Percentiles rank a stretch among this genome's conserved stretches.
Conservation (phyloP, 73 alveolate genomes). For the Tetrahymena thermophila region DNA sequence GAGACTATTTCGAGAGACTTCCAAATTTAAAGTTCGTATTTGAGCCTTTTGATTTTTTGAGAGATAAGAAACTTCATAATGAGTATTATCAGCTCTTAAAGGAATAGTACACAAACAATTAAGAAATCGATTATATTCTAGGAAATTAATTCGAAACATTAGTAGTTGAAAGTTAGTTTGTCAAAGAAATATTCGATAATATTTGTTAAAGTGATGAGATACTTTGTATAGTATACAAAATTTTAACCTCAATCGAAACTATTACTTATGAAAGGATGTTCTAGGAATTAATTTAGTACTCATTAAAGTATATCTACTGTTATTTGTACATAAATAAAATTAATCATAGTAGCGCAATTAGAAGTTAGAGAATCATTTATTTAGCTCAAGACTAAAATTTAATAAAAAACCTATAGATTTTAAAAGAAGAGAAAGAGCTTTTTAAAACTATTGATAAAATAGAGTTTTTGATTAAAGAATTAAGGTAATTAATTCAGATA, state of each 20-base stretch:
- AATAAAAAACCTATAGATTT: not conserved
- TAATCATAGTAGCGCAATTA: not conserved
- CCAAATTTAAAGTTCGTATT: not conserved
- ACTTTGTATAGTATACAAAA: not conserved
- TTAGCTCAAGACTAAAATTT: not conserved
- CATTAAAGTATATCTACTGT: not conserved
- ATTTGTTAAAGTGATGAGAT: not conserved
- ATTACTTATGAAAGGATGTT: not conserved
- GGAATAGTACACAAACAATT: not conserved
- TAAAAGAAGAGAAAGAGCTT: not conserved
- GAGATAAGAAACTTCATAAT: not conserved
- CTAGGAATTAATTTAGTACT: not conserved
- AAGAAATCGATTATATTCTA: not conserved
- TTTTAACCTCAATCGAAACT: not conserved
- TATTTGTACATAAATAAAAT: not conserved
- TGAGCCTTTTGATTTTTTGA: not conserved
- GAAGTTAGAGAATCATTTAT: not conserved
- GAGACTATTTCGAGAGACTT: not conserved
- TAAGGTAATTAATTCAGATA: not conserved
- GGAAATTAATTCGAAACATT: not conserved
- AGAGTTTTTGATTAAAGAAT: not conserved
- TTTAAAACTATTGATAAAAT: not conserved
- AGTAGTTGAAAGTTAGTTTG: not conserved
- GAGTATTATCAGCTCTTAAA: not conserved
- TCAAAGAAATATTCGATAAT: not conserved